A percentile compares a stretch with the other conserved stretches of the same genome.
Conservation (phyloP, 805 yeast genomes). For the Metschnikowia henanensis region DNA sequence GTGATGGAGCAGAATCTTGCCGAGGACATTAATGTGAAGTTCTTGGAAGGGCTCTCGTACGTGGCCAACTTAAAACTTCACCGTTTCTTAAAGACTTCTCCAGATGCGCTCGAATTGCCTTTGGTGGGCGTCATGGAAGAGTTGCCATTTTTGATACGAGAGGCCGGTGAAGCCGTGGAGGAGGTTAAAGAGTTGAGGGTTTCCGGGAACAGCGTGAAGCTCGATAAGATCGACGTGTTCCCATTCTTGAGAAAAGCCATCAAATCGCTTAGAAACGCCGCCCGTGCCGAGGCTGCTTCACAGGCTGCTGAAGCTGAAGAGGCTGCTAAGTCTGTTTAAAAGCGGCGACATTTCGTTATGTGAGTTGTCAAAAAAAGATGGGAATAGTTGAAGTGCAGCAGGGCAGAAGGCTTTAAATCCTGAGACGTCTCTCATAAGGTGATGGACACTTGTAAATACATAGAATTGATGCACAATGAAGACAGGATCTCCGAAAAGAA, state of each 20-base stretch:
- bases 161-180: conserved; percentile 40
- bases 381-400: no score
- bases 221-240: conserved; percentile 42
- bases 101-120: conserved; percentile 29
- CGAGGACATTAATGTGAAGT: conserved; percentile 48
- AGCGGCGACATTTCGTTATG: no score
- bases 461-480: no score
- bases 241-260: conserved; percentile 38
- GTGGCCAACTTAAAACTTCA: conserved; percentile 68
- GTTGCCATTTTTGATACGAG: conserved; percentile 39
- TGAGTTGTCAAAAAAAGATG: no score
- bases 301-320: conserved; percentile 1
- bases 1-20: conserved; percentile 53
- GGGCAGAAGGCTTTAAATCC: no score
- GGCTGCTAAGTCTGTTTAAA: background rate
- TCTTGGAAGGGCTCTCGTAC: conserved; percentile 65
- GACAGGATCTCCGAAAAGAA: no score
- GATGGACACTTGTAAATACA: no score
- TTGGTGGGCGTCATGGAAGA: conserved; percentile 42
- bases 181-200: conserved; percentile 51
- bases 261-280: conserved; percentile 14
- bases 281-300: conserved; percentile 11
- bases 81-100: conserved; percentile 28
- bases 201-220: conserved; percentile 25
- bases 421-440: no score